Evolutionary conservation across 768 basidiomycete genomes (phyloP), one percentile per base, ranked within the genome.

Genomic region (Collybia sp.): DNA sequence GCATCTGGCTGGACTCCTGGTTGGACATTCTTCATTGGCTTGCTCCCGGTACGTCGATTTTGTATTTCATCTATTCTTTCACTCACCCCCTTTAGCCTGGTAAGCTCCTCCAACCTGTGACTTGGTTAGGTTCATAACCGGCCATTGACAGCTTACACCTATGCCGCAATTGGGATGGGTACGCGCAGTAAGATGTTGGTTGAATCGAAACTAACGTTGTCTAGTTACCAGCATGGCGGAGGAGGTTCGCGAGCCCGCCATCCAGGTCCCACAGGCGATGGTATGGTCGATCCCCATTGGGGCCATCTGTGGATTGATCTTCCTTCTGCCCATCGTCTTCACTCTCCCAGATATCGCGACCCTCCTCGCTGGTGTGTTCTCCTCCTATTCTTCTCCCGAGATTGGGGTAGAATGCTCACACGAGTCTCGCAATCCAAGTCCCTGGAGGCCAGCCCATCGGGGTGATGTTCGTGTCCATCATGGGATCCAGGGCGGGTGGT

Each of bases 1-100:
- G 60, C 66, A n/a, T 79, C 83, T 0, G 83, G 83, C 5, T 85
- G 83, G 83, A 73, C 72, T 1, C 70, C 78, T 11, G 83, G 79
- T 30, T 85, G 82, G 82, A 71, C 80, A 0, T 85, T 83, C 56
- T 85, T 83, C 58, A 79, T 83, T 30, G 82, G 82, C 30, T 55
- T 83, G 16, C 67, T 81, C 17, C 79, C 76, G 37, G 79, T 80
- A 63, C 48, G 73, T 44, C 34, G 16, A 44, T 32, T 16, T 12
- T 51, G 18, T 30, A 38, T 12, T 8, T 16, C 43, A 19, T 43
- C 53, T 12, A 53, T 16, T 17, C 1, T 36, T 12, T 20, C 3
- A 10, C 25, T 46, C 25, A 20, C 16, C 16, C 20, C 34, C 12
- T 42, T 33, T 43, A 70, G 68, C 60, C 67, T 43, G 66, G 69